These are phyloP conservation scores for Podaxis rugospora DNA, from an alignment of 768 basidiomycete genomes.

Conservation along the genomic window DNA sequence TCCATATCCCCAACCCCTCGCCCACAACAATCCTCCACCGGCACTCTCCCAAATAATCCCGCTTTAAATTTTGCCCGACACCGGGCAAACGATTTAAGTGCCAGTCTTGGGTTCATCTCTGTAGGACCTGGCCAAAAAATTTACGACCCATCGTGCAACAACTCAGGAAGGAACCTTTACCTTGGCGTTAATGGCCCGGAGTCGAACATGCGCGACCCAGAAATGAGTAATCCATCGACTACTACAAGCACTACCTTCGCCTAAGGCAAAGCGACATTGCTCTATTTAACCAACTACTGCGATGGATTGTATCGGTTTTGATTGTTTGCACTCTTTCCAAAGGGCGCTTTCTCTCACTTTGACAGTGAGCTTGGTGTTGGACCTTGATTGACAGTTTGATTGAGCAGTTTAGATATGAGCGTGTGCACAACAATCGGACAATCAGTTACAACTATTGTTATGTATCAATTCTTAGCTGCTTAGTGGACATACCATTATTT, in stretches of 20 bases:
- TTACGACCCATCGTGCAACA: neutral
- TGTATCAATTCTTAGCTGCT: too few relatives aligned
- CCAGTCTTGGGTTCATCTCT: neutral
- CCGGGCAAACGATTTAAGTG: neutral
- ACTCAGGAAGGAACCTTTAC: neutral
- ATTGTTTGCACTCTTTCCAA: too few relatives aligned
- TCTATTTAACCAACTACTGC: too few relatives aligned
- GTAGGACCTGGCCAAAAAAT: neutral
- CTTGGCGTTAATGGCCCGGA: neutral
- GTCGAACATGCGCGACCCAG: neutral
- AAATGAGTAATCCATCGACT: neutral
- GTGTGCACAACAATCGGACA: too few relatives aligned
- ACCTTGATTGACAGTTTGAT: too few relatives aligned
- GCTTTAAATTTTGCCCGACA: neutral
- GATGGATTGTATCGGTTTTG: too few relatives aligned
- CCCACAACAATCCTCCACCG: neutral
- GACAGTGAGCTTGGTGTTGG: too few relatives aligned
- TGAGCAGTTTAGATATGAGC: too few relatives aligned
- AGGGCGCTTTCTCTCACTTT: too few relatives aligned
- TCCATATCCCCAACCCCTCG: neutral
- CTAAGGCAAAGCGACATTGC: neutral
- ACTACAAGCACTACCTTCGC: neutral
- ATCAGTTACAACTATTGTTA: too few relatives aligned
- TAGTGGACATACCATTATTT: too few relatives aligned
- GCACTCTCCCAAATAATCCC: neutral